Evolutionary conservation across 768 basidiomycete genomes (phyloP), one percentile per base, ranked within the genome.

Genomic region (Pleurotus djamor): DNA sequence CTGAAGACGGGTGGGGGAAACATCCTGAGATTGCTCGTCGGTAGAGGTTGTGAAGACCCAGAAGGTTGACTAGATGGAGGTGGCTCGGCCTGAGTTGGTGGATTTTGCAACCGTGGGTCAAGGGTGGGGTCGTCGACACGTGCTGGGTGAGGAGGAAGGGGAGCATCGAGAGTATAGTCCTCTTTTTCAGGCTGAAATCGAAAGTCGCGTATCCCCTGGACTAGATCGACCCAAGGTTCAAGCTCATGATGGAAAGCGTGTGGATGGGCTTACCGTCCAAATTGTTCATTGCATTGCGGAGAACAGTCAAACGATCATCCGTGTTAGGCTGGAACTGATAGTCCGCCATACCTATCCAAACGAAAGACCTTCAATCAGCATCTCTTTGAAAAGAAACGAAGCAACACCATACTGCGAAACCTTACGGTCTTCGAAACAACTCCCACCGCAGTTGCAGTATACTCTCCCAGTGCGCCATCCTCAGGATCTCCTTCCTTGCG

Each of bases 1-100:
- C 89, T 91, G 74, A 98, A 98, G 49, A 95, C 72, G 6, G 96
- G 96, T 0, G 95, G 91, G 33, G 96, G 94, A 63, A 95, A 86
- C 9, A 94, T 76, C 33, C 91, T 82, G 7, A 95, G 75, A 65
- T 85, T 86, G 67, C 84, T 89, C 64, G 74, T 61, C 34, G 60
- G 60, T 47, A 65, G 36, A 21, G 63, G 17, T 51, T 60, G 57
- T 12, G 14, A 37, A 16, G 12, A 14, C 12, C 32, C 5, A 21
- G 13, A 32, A n/a, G 28, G n/a, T 0, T 14, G 13, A 9, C 3
- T 13, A 14, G 52, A 12, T 12, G 33, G 1, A 47, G 59, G 49
- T 16, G n/a, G 12, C 4, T 50, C 48, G 8, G 70, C 51, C 35
- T 2, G 1, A 6, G 50, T 48, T 8, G 70, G 65, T 34, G 67